Evolutionary conservation across 805 yeast species (phyloP).

Genomic region (Candida coleopterorum): DNA sequence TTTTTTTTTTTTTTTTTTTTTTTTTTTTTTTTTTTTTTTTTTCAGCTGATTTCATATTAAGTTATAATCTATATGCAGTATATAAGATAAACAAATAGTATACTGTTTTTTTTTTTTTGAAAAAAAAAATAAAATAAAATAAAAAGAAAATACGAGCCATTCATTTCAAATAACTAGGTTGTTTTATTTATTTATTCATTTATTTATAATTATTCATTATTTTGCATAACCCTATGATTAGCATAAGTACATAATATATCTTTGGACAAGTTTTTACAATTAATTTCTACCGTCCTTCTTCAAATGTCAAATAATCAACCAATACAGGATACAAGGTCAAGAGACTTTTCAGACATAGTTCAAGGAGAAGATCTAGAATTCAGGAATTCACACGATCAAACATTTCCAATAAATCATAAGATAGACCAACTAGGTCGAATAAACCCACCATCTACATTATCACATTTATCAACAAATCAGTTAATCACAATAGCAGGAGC

Average conservation of each 20-base stretch:
- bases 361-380: slow-evolving; percentile 37
- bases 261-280: background rate
- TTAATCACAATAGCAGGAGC: slow-evolving; percentile 87
- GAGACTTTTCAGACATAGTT: slow-evolving; percentile 30
- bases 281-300: background rate
- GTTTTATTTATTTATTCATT: no score
- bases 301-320: slow-evolving; percentile 1
- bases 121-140: background rate
- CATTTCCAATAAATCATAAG: slow-evolving; percentile 15
- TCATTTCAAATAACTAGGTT: no score
- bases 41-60: background rate
- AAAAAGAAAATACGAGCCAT: background rate
- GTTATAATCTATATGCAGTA: no score
- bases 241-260: no score
- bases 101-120: slow-evolving; percentile 1
- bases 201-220: no score
- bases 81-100: no score
- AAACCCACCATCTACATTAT: slow-evolving; percentile 17
- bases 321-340: background rate
- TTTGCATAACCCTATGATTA: no score
- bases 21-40: no score
- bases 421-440: slow-evolving; percentile 15
- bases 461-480: slow-evolving; percentile 39
- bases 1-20: no score
- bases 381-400: slow-evolving; percentile 15